phyloP scores from a whole-genome alignment of 805 yeast genomes.

The Kodamaea leandrae region DNA sequence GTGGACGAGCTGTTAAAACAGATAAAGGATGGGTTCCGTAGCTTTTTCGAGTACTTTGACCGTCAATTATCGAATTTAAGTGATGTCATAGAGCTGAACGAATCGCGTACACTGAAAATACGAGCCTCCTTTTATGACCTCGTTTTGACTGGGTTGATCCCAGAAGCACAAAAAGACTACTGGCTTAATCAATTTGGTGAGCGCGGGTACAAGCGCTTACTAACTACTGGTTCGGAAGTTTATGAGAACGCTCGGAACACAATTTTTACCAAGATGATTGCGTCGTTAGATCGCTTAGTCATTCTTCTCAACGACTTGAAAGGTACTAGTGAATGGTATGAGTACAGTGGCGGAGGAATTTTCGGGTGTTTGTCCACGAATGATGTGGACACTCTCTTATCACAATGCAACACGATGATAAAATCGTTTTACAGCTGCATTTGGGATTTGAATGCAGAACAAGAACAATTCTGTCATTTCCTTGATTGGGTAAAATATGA shows the following conservation, averaged over 20 bases:
- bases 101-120: constrained; percentile 13
- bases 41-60: constrained; percentile 28
- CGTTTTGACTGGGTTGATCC: constrained; percentile 53
- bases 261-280: constrained; percentile 48
- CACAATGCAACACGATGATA: constrained; percentile 23
- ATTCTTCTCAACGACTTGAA: constrained; percentile 42
- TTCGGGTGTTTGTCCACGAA: constrained; percentile 9
- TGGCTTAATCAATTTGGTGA: constrained; percentile 66
- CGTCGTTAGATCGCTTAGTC: constrained; percentile 55
- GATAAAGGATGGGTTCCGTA: constrained; percentile 21
- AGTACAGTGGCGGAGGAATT: constrained; percentile 14
- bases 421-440: constrained; percentile 36
- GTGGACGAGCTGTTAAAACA: constrained; percentile 20
- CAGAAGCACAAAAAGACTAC: constrained; percentile 53
- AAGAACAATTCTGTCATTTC: constrained; percentile 43
- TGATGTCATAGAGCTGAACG: constrained; percentile 22
- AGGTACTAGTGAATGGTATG: constrained; percentile 40
- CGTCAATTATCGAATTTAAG: constrained; percentile 32
- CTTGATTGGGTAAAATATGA: constrained; percentile 43
- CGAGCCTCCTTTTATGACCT: constrained; percentile 38
- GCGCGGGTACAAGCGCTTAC: constrained; percentile 58
- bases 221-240: constrained; percentile 45
- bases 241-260: constrained; percentile 51
- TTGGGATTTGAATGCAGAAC: constrained; percentile 46
- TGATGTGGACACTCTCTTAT: constrained; percentile 9